Percentiles rank a stretch among this genome's conserved stretches.
Conservation (phyloP, 306 rosid species). For the Vigna hirtella region DNA sequence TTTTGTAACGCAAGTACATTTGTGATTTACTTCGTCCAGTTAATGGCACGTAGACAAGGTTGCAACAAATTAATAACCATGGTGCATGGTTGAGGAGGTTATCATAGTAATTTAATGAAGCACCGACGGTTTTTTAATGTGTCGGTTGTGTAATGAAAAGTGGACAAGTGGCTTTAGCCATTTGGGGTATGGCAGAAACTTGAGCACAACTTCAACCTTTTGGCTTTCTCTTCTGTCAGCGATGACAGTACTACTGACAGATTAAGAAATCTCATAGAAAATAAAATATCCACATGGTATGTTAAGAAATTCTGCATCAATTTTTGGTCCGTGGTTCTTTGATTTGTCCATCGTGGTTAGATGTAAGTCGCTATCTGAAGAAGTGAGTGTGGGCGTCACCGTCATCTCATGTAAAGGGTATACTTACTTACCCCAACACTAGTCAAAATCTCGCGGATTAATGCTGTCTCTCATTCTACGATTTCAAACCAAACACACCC, state of each 20-base stretch:
- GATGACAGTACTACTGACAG: not conserved
- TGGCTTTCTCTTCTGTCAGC: not conserved
- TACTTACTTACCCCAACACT: not conserved
- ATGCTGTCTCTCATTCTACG: not conserved
- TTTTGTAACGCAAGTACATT: not conserved
- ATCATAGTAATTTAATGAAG: not conserved
- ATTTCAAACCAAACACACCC: not conserved
- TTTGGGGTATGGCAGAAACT: not conserved
- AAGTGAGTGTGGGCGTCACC: slow-evolving; percentile 11
- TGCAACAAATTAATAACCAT: not conserved
- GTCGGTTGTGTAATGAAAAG: slow-evolving; percentile 32
- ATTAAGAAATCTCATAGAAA: not conserved
- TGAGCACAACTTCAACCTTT: too few species aligned
- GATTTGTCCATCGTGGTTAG: not conserved
- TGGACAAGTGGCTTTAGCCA: slow-evolving; percentile 12
- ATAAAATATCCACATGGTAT: not conserved
- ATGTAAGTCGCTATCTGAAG: slow-evolving; percentile 1
- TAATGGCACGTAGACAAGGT: not conserved
- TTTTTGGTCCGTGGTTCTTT: not conserved
- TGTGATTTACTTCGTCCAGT: not conserved
- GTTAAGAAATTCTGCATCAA: not conserved
- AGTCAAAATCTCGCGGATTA: not conserved
- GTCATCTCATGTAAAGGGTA: not conserved
- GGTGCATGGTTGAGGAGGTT: not conserved
- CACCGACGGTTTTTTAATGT: slow-evolving; percentile 36